Base-by-base conservation (phyloP, 2,329 filamentous ascomycete species). In the Thermoascus crustaceus region DNA sequence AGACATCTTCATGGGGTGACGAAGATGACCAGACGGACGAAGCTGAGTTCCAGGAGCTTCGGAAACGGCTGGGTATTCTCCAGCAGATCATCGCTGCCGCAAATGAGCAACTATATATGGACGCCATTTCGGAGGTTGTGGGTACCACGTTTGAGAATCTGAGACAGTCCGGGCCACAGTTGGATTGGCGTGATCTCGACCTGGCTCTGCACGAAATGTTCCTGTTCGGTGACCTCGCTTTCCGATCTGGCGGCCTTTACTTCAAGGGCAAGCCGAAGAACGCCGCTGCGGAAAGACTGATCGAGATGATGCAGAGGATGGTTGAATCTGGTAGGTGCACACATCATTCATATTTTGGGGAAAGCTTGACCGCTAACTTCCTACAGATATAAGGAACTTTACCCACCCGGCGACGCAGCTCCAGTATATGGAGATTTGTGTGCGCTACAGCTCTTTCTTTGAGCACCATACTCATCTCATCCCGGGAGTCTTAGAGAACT, bases 381-480 rank as follows among this genome's bases (percentile, higher is more conserved):
- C 27, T 35, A 30, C 46, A 88, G 86, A 85, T 47, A 82, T 95
- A 47, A 81, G 85, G 40, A 82, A 74, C 27, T 93, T 89, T 60
- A 78, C 81, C 10, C 91, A 96, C 56, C 89, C 91, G 1, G 86
- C 88, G 10, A 88, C 95, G 34, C 78, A 95, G 44, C 71, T 98
- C 14, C 87, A 95, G 63, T 98, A 94, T 55, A 95, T 98, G 88
- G 91, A 98, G 60, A 94, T 94, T 22, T 94, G 88, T 58, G 88
- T 94, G 37, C 81, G 91, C 33, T 98, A 98, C 63, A 85, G 82
- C 56, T 76, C 80, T 18, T 94, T 95, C 60, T 96, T 98, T 56
- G 88, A 96, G 54, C 78, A 78, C 37, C 84, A 94, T 53, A 72
- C 79, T 19, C 71, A 81, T 14, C 80, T 85, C 41, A 93, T 96